Evolutionary conservation across 371 early-diverging fungal genomes (phyloP).

Genomic region (Mucor mucedo): DNA sequence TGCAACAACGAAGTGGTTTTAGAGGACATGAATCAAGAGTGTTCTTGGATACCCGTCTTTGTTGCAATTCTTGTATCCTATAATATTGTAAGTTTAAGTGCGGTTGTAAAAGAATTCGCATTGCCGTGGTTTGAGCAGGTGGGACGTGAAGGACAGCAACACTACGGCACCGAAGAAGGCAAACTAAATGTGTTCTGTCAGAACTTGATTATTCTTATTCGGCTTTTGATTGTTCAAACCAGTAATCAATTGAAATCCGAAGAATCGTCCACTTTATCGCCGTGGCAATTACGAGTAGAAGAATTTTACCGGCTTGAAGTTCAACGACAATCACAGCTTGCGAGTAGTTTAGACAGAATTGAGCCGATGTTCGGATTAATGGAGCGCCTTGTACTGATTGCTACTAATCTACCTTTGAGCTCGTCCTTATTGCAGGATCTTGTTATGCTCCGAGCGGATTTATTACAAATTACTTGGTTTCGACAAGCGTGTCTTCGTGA

Average conservation of each 20-base stretch:
- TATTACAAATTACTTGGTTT: conserved; percentile 49
- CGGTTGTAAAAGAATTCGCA: conserved; percentile 46
- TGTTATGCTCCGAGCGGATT: conserved; percentile 43
- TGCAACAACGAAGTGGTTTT: conserved; percentile 22
- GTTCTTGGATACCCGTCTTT: conserved; percentile 58
- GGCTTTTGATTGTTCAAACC: conserved; percentile 56
- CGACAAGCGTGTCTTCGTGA: conserved; percentile 53
- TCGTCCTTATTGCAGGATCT: conserved; percentile 46
- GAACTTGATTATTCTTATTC: conserved; percentile 53
- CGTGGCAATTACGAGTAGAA: conserved; percentile 41
- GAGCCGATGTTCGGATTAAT: conserved; percentile 49
- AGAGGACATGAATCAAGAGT: conserved; percentile 37
- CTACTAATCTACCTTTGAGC: conserved; percentile 46
- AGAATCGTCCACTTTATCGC: conserved; percentile 9
- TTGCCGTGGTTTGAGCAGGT: conserved; percentile 50
- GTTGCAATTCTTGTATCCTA: conserved; percentile 52
- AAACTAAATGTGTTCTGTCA: conserved; percentile 47
- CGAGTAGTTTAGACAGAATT: conserved; percentile 40
- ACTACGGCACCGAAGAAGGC: conserved; percentile 38
- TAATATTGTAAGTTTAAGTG: conserved; percentile 47
- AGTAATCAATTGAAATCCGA: conserved; percentile 19
- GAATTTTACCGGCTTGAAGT: conserved; percentile 41
- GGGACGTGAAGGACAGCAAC: conserved; percentile 34
- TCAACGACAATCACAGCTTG: conserved; percentile 36
- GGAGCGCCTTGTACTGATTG: conserved; percentile 42